These are phyloP conservation scores for Kalaharituber pfeilii DNA, from an alignment of 2,329 filamentous ascomycete genomes.

Conservation along the genomic window DNA sequence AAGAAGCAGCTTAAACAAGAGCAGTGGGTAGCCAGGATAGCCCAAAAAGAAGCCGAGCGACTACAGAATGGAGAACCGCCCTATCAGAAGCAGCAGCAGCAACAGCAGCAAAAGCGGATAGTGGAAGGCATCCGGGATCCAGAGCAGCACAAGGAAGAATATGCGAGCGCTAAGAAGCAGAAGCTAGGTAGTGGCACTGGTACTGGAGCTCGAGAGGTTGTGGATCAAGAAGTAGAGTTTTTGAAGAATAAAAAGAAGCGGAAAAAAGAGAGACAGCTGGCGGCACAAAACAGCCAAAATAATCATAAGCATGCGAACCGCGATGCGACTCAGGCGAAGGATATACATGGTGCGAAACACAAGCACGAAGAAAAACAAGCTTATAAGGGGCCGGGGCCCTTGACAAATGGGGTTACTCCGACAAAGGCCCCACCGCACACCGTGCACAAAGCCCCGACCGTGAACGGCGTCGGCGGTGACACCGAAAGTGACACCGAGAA, in stretches of 20 bases:
- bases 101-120: not conserved
- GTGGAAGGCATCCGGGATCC: not conserved
- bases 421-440: not conserved
- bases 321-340: not conserved
- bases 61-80: not conserved
- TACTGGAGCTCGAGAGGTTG: not conserved
- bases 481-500: not conserved
- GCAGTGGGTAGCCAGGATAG: not conserved
- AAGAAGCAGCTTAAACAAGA: not conserved
- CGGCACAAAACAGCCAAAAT: not conserved
- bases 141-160: too few relatives aligned
- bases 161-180: too few relatives aligned
- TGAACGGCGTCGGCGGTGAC: not conserved
- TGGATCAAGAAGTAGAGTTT: not conserved
- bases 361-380: not conserved
- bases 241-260: not conserved
- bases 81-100: not conserved
- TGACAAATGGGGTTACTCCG: not conserved
- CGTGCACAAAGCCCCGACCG: not conserved
- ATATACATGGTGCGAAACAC: not conserved
- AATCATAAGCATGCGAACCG: not conserved
- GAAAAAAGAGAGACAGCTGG: not conserved
- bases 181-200: not conserved
- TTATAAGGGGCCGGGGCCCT: too few relatives aligned
- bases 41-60: not conserved